Percentiles rank a stretch among this genome's conserved stretches.
Conservation (phyloP, 192 early-diverging fungal species). For the Backusella tuberculispora region DNA sequence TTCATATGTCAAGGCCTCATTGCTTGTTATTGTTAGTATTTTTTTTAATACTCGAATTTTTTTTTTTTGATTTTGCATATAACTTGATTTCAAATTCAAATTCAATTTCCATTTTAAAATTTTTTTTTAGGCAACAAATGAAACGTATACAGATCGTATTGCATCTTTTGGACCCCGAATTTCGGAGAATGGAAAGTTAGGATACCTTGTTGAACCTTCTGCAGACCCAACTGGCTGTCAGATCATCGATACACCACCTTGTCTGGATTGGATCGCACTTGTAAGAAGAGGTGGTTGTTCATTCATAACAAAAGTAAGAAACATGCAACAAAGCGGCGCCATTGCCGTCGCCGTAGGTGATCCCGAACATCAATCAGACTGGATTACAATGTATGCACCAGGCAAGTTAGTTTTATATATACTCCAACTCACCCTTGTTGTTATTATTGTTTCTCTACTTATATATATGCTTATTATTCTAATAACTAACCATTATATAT, state of each 20-base stretch:
- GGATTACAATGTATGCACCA: slow-evolving; percentile 87
- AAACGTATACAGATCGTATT: slow-evolving; percentile 62
- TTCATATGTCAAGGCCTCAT: slow-evolving; percentile 18
- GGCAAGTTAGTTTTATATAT: slow-evolving; percentile 39
- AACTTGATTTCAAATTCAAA: neutral
- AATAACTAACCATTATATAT: neutral
- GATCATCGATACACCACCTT: slow-evolving; percentile 34
- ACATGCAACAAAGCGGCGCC: slow-evolving; percentile 88
- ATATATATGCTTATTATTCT: neutral
- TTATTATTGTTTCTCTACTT: slow-evolving; percentile 20
- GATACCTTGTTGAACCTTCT: slow-evolving; percentile 59
- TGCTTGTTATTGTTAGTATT: slow-evolving; percentile 28
- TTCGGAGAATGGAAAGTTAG: slow-evolving; percentile 69
- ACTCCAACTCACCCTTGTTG: neutral
- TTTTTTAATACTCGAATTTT: neutral
- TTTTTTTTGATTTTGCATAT: slow-evolving; percentile 12
- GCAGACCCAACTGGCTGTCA: slow-evolving; percentile 64
- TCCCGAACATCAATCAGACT: slow-evolving; percentile 58
- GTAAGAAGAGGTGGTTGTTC: slow-evolving; percentile 88
- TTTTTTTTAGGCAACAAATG: slow-evolving; percentile 54
- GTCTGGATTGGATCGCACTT: slow-evolving; percentile 74
- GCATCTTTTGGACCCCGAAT: slow-evolving; percentile 88
- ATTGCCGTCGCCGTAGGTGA: slow-evolving; percentile 90
- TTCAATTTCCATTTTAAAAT: neutral
- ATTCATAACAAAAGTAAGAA: slow-evolving; percentile 88